Evolutionary conservation across 148 eudicot species (phyloP).

Genomic region (Limonium bicolor): DNA sequence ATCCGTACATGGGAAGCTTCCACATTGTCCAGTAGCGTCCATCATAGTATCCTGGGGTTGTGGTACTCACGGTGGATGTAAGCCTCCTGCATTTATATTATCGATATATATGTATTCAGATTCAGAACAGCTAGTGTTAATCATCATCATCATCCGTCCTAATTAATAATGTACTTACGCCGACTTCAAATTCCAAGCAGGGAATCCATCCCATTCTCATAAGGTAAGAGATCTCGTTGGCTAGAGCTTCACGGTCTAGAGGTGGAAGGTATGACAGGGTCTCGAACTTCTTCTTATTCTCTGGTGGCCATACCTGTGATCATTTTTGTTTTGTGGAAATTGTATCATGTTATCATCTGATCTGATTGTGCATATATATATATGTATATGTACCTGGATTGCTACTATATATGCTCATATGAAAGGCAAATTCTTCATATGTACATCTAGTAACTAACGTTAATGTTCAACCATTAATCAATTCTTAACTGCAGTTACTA

Average conservation of each 20-base stretch:
- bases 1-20: slow-evolving; percentile 48
- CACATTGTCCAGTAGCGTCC: slow-evolving; percentile 54
- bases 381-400: too few species aligned
- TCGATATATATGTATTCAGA: neutral
- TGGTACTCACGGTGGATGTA: slow-evolving; percentile 34
- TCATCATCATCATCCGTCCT: neutral
- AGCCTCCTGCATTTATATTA: slow-evolving; percentile 10
- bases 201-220: slow-evolving; percentile 38
- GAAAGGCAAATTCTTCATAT: too few species aligned
- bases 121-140: neutral
- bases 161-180: slow-evolving; percentile 8
- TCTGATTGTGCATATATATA: too few species aligned
- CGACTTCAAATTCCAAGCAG: slow-evolving; percentile 34
- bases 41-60: slow-evolving; percentile 40
- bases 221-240: slow-evolving; percentile 17
- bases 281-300: slow-evolving; percentile 22
- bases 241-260: slow-evolving; percentile 5
- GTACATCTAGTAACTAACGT: too few species aligned
- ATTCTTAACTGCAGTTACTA: too few species aligned
- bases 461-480: too few species aligned
- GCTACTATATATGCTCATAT: too few species aligned
- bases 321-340: neutral
- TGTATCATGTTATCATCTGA: neutral
- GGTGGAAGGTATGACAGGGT: slow-evolving; percentile 24
- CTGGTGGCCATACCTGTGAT: slow-evolving; percentile 35